Percentiles rank a stretch among this genome's conserved stretches.
Evolutionary conservation across 257 asterid species (phyloP).

Genomic region (Salvia rosmarinus): DNA sequence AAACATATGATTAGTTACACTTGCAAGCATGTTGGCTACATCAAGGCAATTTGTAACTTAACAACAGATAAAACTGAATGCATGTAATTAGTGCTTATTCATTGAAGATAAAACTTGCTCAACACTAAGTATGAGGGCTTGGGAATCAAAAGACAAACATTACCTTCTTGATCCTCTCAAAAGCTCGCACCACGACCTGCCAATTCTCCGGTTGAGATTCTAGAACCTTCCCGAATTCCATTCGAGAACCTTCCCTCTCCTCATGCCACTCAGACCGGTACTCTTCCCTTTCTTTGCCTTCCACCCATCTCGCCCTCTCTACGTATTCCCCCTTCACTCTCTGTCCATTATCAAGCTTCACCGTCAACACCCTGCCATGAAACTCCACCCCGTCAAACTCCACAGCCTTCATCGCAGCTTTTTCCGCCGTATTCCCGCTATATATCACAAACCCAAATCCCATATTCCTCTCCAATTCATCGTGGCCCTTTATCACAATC

Average conservation of each 20-base stretch:
- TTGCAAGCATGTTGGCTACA: slow-evolving; percentile 6
- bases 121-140: slow-evolving; percentile 7
- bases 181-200: slow-evolving; percentile 86
- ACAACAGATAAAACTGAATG: neutral
- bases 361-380: slow-evolving; percentile 88
- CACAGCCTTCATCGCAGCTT: slow-evolving; percentile 90
- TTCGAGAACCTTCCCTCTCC: slow-evolving; percentile 80
- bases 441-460: slow-evolving; percentile 94
- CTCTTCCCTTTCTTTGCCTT: slow-evolving; percentile 47
- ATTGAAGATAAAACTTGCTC: slow-evolving; percentile 10
- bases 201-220: slow-evolving; percentile 90
- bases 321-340: slow-evolving; percentile 55
- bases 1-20: neutral
- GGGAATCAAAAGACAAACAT: slow-evolving; percentile 18
- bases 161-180: slow-evolving; percentile 93
- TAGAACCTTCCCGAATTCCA: slow-evolving; percentile 66
- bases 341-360: slow-evolving; percentile 88
- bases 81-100: neutral
- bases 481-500: slow-evolving; percentile 77
- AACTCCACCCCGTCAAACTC: slow-evolving; percentile 98
- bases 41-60: slow-evolving; percentile 12
- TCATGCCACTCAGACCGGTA: slow-evolving; percentile 86
- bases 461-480: slow-evolving; percentile 81
- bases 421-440: slow-evolving; percentile 69
- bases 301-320: slow-evolving; percentile 61